Percentiles rank a stretch among this genome's conserved stretches.
Evolutionary conservation across 768 basidiomycete species (phyloP).

Genomic region (Leccinum pellstonianum): DNA sequence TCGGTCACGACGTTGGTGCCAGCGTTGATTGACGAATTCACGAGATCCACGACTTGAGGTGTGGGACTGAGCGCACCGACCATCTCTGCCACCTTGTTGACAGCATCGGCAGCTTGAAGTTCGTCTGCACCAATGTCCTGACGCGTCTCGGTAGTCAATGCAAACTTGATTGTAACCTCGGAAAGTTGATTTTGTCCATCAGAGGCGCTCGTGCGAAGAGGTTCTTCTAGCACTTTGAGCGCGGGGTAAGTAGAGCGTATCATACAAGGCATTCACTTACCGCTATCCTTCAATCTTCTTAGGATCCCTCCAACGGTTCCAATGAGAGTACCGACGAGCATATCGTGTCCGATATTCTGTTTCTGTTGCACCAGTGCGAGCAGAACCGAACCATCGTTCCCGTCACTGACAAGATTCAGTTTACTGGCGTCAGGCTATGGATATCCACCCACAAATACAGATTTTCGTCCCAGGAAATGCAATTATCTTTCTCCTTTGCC

Average conservation of each 20-base stretch:
- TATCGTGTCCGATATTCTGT: slow-evolving; percentile 3
- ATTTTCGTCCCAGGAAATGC: slow-evolving; percentile 11
- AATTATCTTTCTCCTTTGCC: slow-evolving; percentile 11
- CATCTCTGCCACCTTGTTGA: slow-evolving; percentile 5
- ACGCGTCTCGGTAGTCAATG: background rate
- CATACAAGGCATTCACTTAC: background rate
- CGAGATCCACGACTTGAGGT: background rate
- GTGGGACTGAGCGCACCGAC: background rate
- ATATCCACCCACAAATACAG: slow-evolving; percentile 17
- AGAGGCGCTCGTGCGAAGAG: slow-evolving; percentile 3
- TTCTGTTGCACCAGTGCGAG: slow-evolving; percentile 16
- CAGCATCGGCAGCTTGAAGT: slow-evolving; percentile 16
- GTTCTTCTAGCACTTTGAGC: slow-evolving; percentile 15
- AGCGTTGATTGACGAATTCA: background rate
- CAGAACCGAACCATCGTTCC: slow-evolving; percentile 10
- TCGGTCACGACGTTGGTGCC: background rate
- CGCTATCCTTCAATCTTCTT: slow-evolving; percentile 12
- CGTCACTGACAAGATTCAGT: slow-evolving; percentile 15
- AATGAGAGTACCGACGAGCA: slow-evolving; percentile 10
- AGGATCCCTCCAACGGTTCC: slow-evolving; percentile 14
- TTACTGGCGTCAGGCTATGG: background rate
- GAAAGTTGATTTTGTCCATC: background rate
- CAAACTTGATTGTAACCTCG: slow-evolving; percentile 15
- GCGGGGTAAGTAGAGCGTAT: background rate
- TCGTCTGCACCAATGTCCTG: slow-evolving; percentile 4